Conservation (phyloP, 306 rosid species). For the Lablab purpureus region DNA sequence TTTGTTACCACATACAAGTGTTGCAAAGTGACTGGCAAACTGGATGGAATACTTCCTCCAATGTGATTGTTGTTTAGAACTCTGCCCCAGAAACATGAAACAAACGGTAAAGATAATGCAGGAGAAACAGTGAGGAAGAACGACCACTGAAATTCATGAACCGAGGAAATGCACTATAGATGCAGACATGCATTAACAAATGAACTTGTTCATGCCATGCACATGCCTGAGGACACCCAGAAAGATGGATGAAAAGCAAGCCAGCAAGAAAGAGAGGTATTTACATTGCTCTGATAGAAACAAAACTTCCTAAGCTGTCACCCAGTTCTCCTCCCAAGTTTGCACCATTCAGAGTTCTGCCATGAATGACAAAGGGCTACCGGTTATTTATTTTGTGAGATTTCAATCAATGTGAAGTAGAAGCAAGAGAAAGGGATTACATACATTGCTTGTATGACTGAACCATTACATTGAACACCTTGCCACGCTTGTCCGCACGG, state of each 20-base stretch:
- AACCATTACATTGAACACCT: conserved; percentile 78
- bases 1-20: conserved; percentile 67
- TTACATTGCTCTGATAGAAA: conserved; percentile 75
- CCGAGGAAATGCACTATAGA: conserved; percentile 6
- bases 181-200: conserved; percentile 14
- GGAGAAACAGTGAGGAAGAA: conserved; percentile 31
- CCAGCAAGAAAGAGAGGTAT: conserved; percentile 39
- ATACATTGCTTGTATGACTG: conserved; percentile 71
- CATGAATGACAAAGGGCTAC: conserved; percentile 46
- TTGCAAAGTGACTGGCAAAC: conserved; percentile 78
- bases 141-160: conserved; percentile 18
- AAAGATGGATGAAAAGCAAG: conserved; percentile 34
- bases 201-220: conserved; percentile 21
- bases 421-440: conserved; percentile 43
- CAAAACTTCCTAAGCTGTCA: conserved; percentile 67
- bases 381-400: conserved; percentile 12
- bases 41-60: conserved; percentile 87
- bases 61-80: conserved; percentile 86
- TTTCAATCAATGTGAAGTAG: conserved; percentile 7
- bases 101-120: conserved; percentile 36
- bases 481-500: conserved; percentile 96
- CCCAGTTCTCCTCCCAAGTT: conserved; percentile 94
- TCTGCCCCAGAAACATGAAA: conserved; percentile 60
- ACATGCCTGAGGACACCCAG: conserved; percentile 8
- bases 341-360: conserved; percentile 74